A percentile compares a stretch with the other conserved stretches of the same genome.
These are phyloP conservation scores for Colletotrichum salicis DNA, from an alignment of 2,329 filamentous ascomycete genomes.

Conservation along the genomic window DNA sequence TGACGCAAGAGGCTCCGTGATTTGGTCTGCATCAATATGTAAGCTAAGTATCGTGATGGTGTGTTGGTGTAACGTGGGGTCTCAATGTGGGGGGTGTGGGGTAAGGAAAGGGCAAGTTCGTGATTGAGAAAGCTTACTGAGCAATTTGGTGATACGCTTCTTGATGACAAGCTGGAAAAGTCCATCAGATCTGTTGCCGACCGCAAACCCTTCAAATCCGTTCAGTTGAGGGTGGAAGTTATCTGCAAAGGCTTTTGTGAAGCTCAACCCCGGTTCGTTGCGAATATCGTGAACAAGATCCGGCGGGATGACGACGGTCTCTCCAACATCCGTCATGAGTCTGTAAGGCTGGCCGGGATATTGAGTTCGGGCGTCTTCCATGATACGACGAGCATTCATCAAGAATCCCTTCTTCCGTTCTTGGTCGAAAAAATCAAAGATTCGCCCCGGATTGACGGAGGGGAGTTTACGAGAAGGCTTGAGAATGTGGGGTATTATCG, in stretches of 20 bases:
- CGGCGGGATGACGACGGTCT: constrained; percentile 36
- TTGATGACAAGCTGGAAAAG: constrained; percentile 32
- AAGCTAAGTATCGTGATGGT: neutral
- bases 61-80: neutral
- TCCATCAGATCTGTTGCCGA: constrained; percentile 8
- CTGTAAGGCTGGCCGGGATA: constrained; percentile 34
- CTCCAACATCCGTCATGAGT: constrained; percentile 37
- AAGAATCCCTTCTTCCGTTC: neutral
- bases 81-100: constrained; percentile 7
- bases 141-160: constrained; percentile 36
- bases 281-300: constrained; percentile 38
- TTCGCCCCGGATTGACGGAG: constrained; percentile 1
- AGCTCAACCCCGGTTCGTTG: constrained; percentile 37
- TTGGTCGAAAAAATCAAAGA: constrained; percentile 2
- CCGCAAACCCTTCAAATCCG: constrained; percentile 34
- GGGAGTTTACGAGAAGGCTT: constrained; percentile 26
- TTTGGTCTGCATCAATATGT: constrained; percentile 8
- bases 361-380: constrained; percentile 1
- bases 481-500: neutral
- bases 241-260: constrained; percentile 23
- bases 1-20: constrained; percentile 28
- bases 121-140: constrained; percentile 26
- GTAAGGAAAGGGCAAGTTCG: neutral
- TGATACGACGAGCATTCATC: constrained; percentile 1
- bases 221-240: constrained; percentile 32